Evolutionary conservation across 148 eudicot genomes (phyloP).

Genomic region (Silene uniflora): DNA sequence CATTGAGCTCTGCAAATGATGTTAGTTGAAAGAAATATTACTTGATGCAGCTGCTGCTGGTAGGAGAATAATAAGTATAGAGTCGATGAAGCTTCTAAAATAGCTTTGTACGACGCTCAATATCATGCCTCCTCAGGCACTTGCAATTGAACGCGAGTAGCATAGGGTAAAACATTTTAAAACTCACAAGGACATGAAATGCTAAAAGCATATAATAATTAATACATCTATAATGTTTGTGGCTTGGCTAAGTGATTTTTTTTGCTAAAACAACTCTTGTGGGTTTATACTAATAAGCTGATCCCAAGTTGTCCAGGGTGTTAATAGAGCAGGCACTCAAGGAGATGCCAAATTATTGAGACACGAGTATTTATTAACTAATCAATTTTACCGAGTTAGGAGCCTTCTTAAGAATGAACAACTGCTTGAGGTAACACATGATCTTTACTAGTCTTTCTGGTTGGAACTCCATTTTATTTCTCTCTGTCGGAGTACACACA

Average conservation of each 20-base stretch:
- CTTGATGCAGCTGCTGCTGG: conserved; percentile 44
- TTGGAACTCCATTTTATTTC: too few species aligned
- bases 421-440: conserved; percentile 61
- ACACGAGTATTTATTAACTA: conserved; percentile 67
- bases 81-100: conserved; percentile 50
- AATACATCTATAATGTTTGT: neutral
- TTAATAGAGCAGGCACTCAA: too few species aligned
- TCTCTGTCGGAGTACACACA: too few species aligned
- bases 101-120: conserved; percentile 23
- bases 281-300: neutral
- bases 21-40: conserved; percentile 45
- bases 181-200: neutral
- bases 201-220: too few species aligned
- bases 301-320: conserved; percentile 21
- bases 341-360: conserved; percentile 87
- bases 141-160: conserved; percentile 43
- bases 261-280: conserved; percentile 1
- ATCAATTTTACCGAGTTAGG: conserved; percentile 84
- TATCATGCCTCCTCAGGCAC: too few species aligned
- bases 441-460: neutral
- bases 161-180: conserved; percentile 85
- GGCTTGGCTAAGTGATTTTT: conserved; percentile 8
- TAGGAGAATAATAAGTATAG: conserved; percentile 41
- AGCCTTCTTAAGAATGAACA: conserved; percentile 91
- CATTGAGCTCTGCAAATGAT: conserved; percentile 28